Base-by-base conservation (phyloP, 2,329 filamentous ascomycete genomes). In the Fusarium globosum region DNA sequence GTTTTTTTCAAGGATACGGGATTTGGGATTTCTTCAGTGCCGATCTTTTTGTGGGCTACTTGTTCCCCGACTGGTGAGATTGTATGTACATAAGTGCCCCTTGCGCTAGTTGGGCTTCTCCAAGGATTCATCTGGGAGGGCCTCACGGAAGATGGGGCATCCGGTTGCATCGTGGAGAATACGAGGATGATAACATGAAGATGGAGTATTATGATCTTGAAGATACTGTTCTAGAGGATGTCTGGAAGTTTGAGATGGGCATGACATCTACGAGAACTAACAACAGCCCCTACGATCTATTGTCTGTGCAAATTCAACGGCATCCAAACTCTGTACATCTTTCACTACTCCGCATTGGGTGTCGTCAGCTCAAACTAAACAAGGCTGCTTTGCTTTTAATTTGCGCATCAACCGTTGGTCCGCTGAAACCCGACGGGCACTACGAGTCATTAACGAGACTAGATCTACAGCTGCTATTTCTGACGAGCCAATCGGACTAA, bases 21-120 rank as follows among this genome's bases (percentile, higher is more conserved):
- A 42, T 42, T 43, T 41, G 36, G 7, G 38, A 35, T 26, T 68
- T 61, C 65, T 68, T 68, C 64, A 33, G 4, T n/a, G 69, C 43
- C 12, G 38, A 61, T 60, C 38, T 7, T 63, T 63, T 63, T 51
- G 57, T 52, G 41, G 41, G 41, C 49, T 66, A 6, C 0, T 38
- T 13, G 42, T 45, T 26, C 64, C 33, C 20, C 64, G 65, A 68
- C 26, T 68, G 64, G 45, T 33, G 35, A 38, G 28, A 38, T 16
- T 42, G 18, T 46, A 23, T 45, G n/a, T 23, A 49, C 26, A 4
- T 21, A 14, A 33, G 12, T 33, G 14, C 51, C 56, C 69, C 65
- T 59, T 33, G 38, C 38, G 21, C 48, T 69, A 69, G 43, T 38
- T 43, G 23, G 60, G 33, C 38, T 39, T 65, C 26, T 35, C 15